Percentiles rank a stretch among this genome's conserved stretches.
phyloP scores from a whole-genome alignment of 208 protist species.

The Trypanosoma brucei region DNA sequence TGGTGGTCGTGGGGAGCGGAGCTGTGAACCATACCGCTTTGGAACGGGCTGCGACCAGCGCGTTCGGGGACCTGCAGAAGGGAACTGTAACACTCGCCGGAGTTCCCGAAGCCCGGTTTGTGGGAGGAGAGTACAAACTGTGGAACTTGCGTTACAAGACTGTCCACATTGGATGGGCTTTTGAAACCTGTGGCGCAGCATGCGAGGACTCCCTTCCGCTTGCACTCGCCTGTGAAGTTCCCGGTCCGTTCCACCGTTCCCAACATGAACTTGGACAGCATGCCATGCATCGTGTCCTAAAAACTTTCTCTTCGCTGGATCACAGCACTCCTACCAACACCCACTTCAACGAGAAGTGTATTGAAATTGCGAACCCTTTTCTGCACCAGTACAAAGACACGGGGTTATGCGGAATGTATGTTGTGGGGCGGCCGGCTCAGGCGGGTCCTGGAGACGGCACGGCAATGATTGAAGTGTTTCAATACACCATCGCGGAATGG shows the following conservation, averaged over 20 bases:
- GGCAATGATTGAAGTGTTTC: conserved; percentile 80
- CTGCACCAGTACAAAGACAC: conserved; percentile 85
- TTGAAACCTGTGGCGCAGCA: conserved; percentile 82
- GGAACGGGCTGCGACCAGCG: conserved; percentile 84
- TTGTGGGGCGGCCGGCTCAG: conserved; percentile 61
- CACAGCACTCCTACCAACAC: conserved; percentile 86
- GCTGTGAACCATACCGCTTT: conserved; percentile 94
- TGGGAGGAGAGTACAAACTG: conserved; percentile 82
- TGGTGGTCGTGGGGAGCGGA: conserved; percentile 95
- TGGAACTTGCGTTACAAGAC: conserved; percentile 89
- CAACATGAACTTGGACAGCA: conserved; percentile 87
- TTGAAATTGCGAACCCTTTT: conserved; percentile 85
- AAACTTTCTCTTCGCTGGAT: conserved; percentile 86
- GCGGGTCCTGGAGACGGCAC: conserved; percentile 55
- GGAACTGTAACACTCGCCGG: conserved; percentile 7
- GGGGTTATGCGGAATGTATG: conserved; percentile 85
- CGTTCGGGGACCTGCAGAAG: conserved; percentile 82
- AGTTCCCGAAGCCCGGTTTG: conserved; percentile 61
- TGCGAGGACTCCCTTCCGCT: conserved; percentile 85
- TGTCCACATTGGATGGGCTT: conserved; percentile 82
- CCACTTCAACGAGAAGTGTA: conserved; percentile 85
- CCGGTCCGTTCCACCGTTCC: conserved; percentile 82
- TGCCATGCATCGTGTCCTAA: conserved; percentile 82
- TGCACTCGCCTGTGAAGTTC: conserved; percentile 81
- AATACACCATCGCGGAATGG: conserved; percentile 88